Evolutionary conservation across 495 filamentous ascomycete species (phyloP), one percentile per base, ranked within the genome.

Genomic region (Talaromyces borbonicus): DNA sequence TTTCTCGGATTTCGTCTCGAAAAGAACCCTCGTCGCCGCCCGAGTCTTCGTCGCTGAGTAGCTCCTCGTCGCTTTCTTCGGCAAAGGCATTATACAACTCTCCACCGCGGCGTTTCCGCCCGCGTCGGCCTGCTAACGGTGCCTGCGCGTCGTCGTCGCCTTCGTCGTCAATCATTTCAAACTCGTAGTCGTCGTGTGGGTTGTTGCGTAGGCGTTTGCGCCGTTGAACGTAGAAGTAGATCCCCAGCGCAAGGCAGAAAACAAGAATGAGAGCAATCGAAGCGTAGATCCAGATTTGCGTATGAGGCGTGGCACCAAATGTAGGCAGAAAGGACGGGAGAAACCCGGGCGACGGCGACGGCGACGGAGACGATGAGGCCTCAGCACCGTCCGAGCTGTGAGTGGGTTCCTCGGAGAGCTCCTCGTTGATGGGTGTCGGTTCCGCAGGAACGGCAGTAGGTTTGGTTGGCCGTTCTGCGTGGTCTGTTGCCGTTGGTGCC

Each of bases 61-160:
- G 58, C 37, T 80, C 77, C 47, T 87, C 86, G 41, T 92, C 90
- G 48, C 77, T 81, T 52, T 85, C 80, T 9, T 80, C 74, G 6
- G 88, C 85, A 75, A 95, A 95, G 26, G 92, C 87, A 72, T 96
- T 86, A 64, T 98, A 98, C 29, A 98, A 64, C 63, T 93, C 83
- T 20, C 85, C 85, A 16, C 82, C 87, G 43, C 84, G 75, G 43
- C 78, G 77, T 57, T 64, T 65, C 40, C 49, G 58, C 18, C 63
- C 61, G 12, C 57, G 60, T 8, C 58, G 60, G 32, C 61, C 63
- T 15, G 62, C 56, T 18, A 43, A 44, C 11, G 63, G 66, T 35
- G 56, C 59, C 55, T 67, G 61, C 7, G 72, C 77, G 27, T 77
- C n/a, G n/a, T n/a, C n/a, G n/a, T n/a, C 85, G 52, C 95, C 92